Evolutionary conservation across 1,139 yeast genomes (phyloP).

Genomic region (Saccharomycopsis crataegensis): DNA sequence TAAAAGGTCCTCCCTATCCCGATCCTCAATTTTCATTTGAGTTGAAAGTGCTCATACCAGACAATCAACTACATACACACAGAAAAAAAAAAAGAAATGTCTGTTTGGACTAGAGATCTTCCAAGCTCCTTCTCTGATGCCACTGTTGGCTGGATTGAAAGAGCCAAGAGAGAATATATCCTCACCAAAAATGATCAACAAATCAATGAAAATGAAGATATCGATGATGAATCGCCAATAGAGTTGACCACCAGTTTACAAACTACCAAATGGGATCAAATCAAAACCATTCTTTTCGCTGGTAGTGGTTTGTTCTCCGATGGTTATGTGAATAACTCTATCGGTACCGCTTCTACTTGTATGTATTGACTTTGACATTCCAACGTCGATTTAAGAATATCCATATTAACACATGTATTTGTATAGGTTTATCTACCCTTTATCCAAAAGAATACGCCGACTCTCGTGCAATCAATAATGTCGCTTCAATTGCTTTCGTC

Average conservation of each 20-base stretch:
- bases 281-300: conserved; percentile 62
- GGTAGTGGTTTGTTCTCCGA: conserved; percentile 92
- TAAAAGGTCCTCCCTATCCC: too few relatives aligned
- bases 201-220: conserved; percentile 8
- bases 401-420: too few relatives aligned
- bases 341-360: conserved; percentile 69
- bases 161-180: conserved; percentile 29
- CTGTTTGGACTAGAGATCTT: conserved; percentile 36
- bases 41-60: too few relatives aligned
- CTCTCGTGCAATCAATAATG: conserved; percentile 67
- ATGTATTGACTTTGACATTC: conserved; percentile 26
- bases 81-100: conserved; percentile 6
- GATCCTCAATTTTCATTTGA: too few relatives aligned
- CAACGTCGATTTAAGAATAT: too few relatives aligned
- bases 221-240: conserved; percentile 13
- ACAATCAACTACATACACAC: not conserved
- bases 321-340: conserved; percentile 82
- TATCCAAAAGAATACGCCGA: conserved; percentile 57
- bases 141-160: conserved; percentile 34
- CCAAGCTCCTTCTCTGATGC: conserved; percentile 36
- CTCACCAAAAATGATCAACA: conserved; percentile 14
- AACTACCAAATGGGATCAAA: conserved; percentile 20
- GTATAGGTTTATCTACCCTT: conserved; percentile 30
- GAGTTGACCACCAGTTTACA: conserved; percentile 8
- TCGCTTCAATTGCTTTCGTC: conserved; percentile 82